These are phyloP conservation scores for Westerdykella aurantiaca DNA, from an alignment of 2,329 filamentous ascomycete species.

Conservation along the genomic window DNA sequence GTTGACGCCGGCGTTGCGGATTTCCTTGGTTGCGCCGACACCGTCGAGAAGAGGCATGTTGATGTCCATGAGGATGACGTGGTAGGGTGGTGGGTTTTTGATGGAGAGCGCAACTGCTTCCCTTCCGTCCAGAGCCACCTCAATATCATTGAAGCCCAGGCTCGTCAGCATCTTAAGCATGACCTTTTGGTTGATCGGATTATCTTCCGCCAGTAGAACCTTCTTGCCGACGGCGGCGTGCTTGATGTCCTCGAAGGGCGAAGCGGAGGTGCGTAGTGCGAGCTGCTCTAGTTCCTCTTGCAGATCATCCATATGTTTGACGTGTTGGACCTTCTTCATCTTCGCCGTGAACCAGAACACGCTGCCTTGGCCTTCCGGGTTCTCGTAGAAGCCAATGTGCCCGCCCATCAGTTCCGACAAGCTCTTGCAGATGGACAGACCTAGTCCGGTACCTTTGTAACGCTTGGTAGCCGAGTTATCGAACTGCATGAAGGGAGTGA, in stretches of 20 bases:
- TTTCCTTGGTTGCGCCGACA: constrained; percentile 23
- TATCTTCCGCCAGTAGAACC: constrained; percentile 45
- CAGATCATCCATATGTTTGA: constrained; percentile 10
- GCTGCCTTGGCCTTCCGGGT: constrained; percentile 45
- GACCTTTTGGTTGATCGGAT: constrained; percentile 45
- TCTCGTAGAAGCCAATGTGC: constrained; percentile 44
- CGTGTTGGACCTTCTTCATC: constrained; percentile 26
- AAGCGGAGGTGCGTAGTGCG: constrained; percentile 6
- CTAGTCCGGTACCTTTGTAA: constrained; percentile 53
- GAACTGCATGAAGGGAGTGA: constrained; percentile 53
- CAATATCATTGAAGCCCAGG: constrained; percentile 29
- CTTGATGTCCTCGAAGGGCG: constrained; percentile 20
- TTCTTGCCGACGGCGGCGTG: constrained; percentile 16
- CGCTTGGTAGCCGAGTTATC: constrained; percentile 50
- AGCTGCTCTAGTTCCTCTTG: constrained; percentile 9
- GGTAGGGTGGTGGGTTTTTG: constrained; percentile 14
- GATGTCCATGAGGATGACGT: constrained; percentile 33
- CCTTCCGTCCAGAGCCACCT: constrained; percentile 38
- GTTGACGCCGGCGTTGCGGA: constrained; percentile 13
- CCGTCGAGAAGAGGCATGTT: constrained; percentile 33
- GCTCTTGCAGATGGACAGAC: constrained; percentile 54
- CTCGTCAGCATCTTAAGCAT: constrained; percentile 43
- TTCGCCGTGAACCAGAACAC: constrained; percentile 49
- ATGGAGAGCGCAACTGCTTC: constrained; percentile 36
- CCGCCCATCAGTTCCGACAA: constrained; percentile 54